Percentiles rank a stretch among this genome's conserved stretches.
These are phyloP conservation scores for Mortierella sp. DNA, from an alignment of 371 early-diverging fungal species.

Conservation along the genomic window DNA sequence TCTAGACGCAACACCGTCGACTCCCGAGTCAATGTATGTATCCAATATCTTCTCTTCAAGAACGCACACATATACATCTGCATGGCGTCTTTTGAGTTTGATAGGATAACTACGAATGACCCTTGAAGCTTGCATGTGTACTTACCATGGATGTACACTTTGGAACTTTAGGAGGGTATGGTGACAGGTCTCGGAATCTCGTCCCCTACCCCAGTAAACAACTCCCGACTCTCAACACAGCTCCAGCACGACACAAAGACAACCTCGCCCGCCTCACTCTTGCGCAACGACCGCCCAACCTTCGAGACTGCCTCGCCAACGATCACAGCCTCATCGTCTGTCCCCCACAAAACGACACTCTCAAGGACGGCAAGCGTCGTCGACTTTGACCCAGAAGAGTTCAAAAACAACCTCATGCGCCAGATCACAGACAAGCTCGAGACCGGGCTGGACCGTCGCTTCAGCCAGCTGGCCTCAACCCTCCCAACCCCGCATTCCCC, in stretches of 20 bases:
- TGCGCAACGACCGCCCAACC: slow-evolving; percentile 8
- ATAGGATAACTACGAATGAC: too few relatives aligned
- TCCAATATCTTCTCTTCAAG: neutral
- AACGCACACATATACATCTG: neutral
- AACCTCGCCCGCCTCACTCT: neutral
- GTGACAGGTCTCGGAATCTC: slow-evolving; percentile 43
- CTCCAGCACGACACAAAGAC: neutral
- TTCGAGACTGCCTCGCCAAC: slow-evolving; percentile 4
- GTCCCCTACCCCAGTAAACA: slow-evolving; percentile 15
- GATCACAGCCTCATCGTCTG: neutral
- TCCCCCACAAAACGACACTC: neutral
- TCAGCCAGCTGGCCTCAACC: slow-evolving; percentile 24
- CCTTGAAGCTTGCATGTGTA: neutral
- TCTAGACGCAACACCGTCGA: slow-evolving; percentile 17
- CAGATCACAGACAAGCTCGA: slow-evolving; percentile 31
- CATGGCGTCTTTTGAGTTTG: neutral
- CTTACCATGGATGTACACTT: neutral
- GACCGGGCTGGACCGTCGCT: slow-evolving; percentile 26
- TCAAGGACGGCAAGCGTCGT: neutral
- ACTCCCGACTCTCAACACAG: slow-evolving; percentile 7
- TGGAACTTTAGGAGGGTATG: slow-evolving; percentile 26
- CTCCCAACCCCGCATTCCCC: slow-evolving; percentile 17
- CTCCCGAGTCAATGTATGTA: slow-evolving; percentile 17
- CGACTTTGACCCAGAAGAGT: slow-evolving; percentile 37
- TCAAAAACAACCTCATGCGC: slow-evolving; percentile 23